phyloP scores from a whole-genome alignment of 2,329 filamentous ascomycete genomes.

The Exophiala aquamarina region DNA sequence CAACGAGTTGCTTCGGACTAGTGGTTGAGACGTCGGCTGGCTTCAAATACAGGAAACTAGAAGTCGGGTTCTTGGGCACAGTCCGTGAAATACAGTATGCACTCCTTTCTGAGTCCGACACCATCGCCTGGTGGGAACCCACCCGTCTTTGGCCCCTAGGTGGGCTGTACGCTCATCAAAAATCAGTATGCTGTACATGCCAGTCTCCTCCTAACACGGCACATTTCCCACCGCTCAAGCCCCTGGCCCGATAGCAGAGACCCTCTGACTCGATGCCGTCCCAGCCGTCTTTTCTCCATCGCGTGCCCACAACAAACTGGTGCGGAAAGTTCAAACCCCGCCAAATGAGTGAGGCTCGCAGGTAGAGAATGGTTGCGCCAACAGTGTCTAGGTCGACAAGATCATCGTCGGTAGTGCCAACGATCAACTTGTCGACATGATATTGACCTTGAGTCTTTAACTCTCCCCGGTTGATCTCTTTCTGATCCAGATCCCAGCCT shows the following conservation, averaged over 20 bases:
- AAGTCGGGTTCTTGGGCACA: too few species aligned
- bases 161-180: not conserved
- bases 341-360: constrained; percentile 12
- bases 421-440: constrained; percentile 3
- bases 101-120: too few species aligned
- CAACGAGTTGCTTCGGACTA: too few species aligned
- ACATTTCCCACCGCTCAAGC: constrained; percentile 7
- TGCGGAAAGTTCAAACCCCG: constrained; percentile 9
- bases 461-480: constrained; percentile 72
- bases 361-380: constrained; percentile 9
- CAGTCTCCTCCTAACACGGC: constrained; percentile 5
- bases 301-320: constrained; percentile 6
- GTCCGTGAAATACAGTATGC: too few species aligned
- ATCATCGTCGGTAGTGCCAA: constrained; percentile 5
- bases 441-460: constrained; percentile 51
- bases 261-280: constrained; percentile 18
- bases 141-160: too few species aligned
- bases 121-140: too few species aligned
- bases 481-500: constrained; percentile 42
- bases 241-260: constrained; percentile 8
- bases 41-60: too few species aligned
- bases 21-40: too few species aligned
- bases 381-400: constrained; percentile 4
- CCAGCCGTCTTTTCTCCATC: constrained; percentile 13
- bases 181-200: constrained; percentile 5